phyloP scores from a whole-genome alignment of 2,329 filamentous ascomycete species.

The Hypoxylon sp. region DNA sequence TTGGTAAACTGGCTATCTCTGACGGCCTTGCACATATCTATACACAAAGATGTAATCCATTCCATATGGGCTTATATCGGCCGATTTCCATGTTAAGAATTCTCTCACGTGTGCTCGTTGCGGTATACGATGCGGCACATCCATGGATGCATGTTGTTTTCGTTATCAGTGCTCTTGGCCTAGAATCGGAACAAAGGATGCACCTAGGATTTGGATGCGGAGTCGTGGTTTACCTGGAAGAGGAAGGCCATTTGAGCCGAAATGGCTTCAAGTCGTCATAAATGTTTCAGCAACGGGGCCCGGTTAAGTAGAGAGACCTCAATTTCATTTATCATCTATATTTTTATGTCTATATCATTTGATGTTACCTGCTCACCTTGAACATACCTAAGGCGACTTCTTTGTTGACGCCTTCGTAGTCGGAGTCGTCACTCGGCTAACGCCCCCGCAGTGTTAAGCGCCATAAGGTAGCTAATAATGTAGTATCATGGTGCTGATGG shows the following conservation, averaged over 20 bases:
- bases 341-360: background rate
- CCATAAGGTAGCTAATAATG: constrained; percentile 20
- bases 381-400: background rate
- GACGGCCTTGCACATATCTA: constrained; percentile 12
- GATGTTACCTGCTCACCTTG: constrained; percentile 13
- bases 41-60: background rate
- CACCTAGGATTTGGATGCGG: constrained; percentile 24
- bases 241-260: constrained; percentile 33
- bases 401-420: constrained; percentile 27
- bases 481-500: constrained; percentile 34
- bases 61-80: constrained; percentile 22
- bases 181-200: constrained; percentile 29
- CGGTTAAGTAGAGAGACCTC: constrained; percentile 15
- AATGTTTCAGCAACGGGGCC: constrained; percentile 15
- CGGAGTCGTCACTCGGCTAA: constrained; percentile 22
- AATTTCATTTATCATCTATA: constrained; percentile 4
- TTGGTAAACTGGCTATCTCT: constrained; percentile 7
- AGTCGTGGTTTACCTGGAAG: constrained; percentile 25
- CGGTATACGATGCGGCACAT: background rate
- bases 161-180: constrained; percentile 21
- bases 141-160: constrained; percentile 13
- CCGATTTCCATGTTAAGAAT: constrained; percentile 8
- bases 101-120: constrained; percentile 17
- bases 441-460: constrained; percentile 34
- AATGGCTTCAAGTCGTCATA: constrained; percentile 26